These are phyloP conservation scores for Naganishia kalamii DNA, from an alignment of 768 basidiomycete species.

Conservation along the genomic window DNA sequence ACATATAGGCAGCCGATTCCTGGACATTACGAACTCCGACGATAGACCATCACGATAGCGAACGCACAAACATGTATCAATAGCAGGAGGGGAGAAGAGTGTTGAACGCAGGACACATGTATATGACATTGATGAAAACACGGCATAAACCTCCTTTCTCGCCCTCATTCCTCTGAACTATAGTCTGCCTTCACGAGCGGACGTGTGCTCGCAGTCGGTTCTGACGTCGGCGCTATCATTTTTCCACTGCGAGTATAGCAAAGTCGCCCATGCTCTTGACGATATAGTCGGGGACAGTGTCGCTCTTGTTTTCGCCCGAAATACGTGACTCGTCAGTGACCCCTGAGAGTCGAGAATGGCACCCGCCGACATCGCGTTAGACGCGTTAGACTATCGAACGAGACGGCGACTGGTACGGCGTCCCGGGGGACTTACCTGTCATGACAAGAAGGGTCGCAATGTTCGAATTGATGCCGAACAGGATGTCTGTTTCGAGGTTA, in stretches of 20 bases:
- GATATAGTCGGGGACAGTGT: slow-evolving; percentile 73
- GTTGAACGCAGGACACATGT: neutral
- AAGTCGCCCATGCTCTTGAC: slow-evolving; percentile 77
- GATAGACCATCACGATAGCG: neutral
- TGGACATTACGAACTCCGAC: slow-evolving; percentile 9
- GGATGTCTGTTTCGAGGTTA: slow-evolving; percentile 88
- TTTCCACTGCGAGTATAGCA: slow-evolving; percentile 36
- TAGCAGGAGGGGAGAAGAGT: neutral
- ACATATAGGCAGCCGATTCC: slow-evolving; percentile 4
- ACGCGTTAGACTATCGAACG: no score
- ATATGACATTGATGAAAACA: slow-evolving; percentile 2
- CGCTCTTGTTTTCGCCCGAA: slow-evolving; percentile 62
- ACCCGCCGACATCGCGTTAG: neutral
- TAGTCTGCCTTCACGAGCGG: no score
- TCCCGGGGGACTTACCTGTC: slow-evolving; percentile 58
- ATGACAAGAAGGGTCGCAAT: slow-evolving; percentile 82
- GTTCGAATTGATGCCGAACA: slow-evolving; percentile 82
- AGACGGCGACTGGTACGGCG: neutral
- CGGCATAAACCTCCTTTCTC: no score
- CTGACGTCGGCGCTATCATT: no score
- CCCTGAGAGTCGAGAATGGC: slow-evolving; percentile 51
- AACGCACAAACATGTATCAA: neutral
- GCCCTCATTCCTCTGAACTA: no score
- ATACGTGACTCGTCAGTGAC: slow-evolving; percentile 71
- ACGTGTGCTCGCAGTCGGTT: no score